Evolutionary conservation across 2,329 filamentous ascomycete species (phyloP), one percentile per base, ranked within the genome.

Genomic region (Hypoxylon sp.): DNA sequence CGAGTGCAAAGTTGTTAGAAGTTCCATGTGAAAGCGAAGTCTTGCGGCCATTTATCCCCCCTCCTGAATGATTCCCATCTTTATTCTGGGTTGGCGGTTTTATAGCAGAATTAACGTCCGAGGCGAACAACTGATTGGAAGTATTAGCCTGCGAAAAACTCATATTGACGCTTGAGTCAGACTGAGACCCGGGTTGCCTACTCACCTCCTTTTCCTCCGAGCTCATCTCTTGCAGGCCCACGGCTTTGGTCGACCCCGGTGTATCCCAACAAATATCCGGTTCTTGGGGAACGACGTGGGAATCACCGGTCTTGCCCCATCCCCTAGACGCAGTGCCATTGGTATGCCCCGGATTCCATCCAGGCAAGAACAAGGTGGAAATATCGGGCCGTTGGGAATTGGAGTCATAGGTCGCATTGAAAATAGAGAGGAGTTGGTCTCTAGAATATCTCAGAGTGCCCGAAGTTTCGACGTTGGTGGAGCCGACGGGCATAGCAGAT

Each of bases 211-310:
- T 88, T 80, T 91, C 89, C 67, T 89, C 86, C 4, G 80, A 70
- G 1, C 86, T 84, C 88, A 97, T 89, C 47, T 92, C 89, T 68
- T 88, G 85, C 71, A 97, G 79, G 31, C 89, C 89, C 71, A 98
- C 84, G 6, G 94, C 93, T 70, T 88, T 86, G 48, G 89, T 85
- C 58, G 87, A 86, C 24, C 92, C 93, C 66, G 87, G 86, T 65
- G 87, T 82, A 76, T 97, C 93, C 96, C 95, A 99, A 79, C 94
- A 98, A 46, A 95, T 88, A 69, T 96, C 93, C n/a, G 94, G 93
- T 48, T 95, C 94, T 75, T 92, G 89, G 65, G 90, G 90, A 69
- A 87, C 84, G 70, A 92, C 89, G 77, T 93, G 91, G 65, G 87
- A 87, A 71, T 98, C 94, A 65, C 88, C 87, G 73, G 85, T 86